A percentile compares a stretch with the other conserved stretches of the same genome.
phyloP scores from a whole-genome alignment of 2,329 filamentous ascomycete genomes.

The Metarhizium sp. region DNA sequence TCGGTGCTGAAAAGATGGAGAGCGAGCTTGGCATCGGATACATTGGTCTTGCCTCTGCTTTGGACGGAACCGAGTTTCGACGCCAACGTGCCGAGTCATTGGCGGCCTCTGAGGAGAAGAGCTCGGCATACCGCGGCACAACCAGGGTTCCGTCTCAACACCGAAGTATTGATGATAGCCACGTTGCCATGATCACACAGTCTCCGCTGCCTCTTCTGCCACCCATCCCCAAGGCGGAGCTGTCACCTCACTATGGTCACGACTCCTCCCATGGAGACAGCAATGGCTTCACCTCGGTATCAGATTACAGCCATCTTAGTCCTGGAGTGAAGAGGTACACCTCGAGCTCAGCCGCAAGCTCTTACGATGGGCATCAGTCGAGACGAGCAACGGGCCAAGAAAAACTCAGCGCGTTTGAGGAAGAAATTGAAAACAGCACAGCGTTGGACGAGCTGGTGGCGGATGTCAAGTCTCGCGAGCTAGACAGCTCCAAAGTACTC shows the following conservation, averaged over 20 bases:
- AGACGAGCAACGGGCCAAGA: constrained; percentile 13
- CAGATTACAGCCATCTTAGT: constrained; percentile 6
- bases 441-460: constrained; percentile 18
- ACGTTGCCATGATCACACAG: background rate
- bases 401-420: constrained; percentile 21
- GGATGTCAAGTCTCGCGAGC: constrained; percentile 27
- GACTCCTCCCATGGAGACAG: constrained; percentile 10
- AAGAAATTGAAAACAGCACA: constrained; percentile 8
- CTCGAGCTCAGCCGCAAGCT: constrained; percentile 19
- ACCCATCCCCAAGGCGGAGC: constrained; percentile 4
- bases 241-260: constrained; percentile 3
- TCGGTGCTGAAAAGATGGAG: constrained; percentile 49
- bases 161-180: constrained; percentile 6
- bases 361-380: constrained; percentile 17
- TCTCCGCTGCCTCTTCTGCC: constrained; percentile 1
- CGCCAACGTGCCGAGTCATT: constrained; percentile 8
- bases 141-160: constrained; percentile 1
- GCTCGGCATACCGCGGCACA: background rate
- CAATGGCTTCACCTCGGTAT: constrained; percentile 1
- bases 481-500: constrained; percentile 31
- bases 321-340: constrained; percentile 11
- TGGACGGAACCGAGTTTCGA: constrained; percentile 33
- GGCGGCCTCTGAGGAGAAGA: constrained; percentile 6
- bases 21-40: constrained; percentile 57
- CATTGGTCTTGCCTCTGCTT: constrained; percentile 54